Percentiles rank a stretch among this genome's conserved stretches.
These are phyloP conservation scores for Xylaria venustula DNA, from an alignment of 495 filamentous ascomycete genomes.

Conservation along the genomic window DNA sequence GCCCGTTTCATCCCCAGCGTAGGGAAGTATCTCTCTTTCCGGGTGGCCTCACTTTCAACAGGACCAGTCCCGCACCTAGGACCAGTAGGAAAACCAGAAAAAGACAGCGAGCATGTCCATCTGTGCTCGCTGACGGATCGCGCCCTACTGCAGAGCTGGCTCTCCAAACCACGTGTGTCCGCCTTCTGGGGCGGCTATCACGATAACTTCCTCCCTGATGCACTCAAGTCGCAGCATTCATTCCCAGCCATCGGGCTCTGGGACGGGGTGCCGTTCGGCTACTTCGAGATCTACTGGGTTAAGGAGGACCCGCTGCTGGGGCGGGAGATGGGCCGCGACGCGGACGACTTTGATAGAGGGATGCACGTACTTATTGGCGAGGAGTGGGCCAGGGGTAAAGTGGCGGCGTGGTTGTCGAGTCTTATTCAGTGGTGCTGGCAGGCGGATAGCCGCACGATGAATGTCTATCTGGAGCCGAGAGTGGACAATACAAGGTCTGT, in stretches of 20 bases:
- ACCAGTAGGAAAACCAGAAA: conserved; percentile 43
- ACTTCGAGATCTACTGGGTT: conserved; percentile 98
- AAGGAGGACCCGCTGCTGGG: conserved; percentile 86
- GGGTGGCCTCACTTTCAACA: conserved; percentile 63
- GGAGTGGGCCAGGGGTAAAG: conserved; percentile 80
- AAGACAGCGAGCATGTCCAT: conserved; percentile 22
- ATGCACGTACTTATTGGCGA: conserved; percentile 89
- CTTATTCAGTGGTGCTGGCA: conserved; percentile 82
- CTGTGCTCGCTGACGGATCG: conserved; percentile 56
- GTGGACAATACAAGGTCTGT: conserved; percentile 83
- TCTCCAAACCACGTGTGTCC: conserved; percentile 81
- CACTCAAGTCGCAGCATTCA: conserved; percentile 65
- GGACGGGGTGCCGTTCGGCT: conserved; percentile 94
- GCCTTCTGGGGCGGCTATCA: conserved; percentile 77
- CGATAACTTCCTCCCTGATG: conserved; percentile 63
- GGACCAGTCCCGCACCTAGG: conserved; percentile 55
- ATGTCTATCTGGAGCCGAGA: conserved; percentile 81
- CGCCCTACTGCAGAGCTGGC: conserved; percentile 83
- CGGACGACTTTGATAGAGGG: conserved; percentile 82
- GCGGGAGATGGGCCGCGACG: conserved; percentile 55
- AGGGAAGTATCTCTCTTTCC: conserved; percentile 83
- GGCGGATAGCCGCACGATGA: conserved; percentile 77
- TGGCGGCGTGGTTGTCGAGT: conserved; percentile 77
- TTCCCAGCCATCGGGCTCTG: conserved; percentile 93
- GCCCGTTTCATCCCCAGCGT: conserved; percentile 80